Conservation (phyloP, 2,329 filamentous ascomycete genomes). For the Cyphellophora attinorum region DNA sequence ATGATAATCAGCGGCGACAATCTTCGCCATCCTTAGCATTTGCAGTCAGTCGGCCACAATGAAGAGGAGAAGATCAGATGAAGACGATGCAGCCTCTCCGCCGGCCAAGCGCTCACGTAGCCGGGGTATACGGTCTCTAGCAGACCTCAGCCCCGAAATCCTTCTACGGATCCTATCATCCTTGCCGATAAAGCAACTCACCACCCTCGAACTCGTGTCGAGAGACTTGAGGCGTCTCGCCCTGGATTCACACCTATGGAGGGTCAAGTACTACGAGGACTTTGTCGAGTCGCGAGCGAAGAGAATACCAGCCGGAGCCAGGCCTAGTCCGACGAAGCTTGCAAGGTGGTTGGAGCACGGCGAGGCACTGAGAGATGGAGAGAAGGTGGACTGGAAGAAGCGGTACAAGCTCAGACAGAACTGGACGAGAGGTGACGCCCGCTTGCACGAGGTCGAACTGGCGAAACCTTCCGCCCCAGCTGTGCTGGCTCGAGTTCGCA, state of each 20-base stretch:
- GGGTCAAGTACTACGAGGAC: conserved; percentile 72
- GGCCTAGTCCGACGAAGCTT: conserved; percentile 37
- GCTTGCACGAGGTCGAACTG: conserved; percentile 66
- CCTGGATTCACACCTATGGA: conserved; percentile 83
- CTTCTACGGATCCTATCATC: conserved; percentile 73
- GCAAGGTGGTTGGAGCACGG: conserved; percentile 55
- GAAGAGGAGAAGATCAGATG: no score
- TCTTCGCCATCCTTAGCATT: no score
- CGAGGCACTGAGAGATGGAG: conserved; percentile 41
- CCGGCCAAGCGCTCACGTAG: no score
- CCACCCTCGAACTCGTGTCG: conserved; percentile 62
- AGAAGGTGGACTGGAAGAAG: conserved; percentile 67
- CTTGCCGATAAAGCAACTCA: conserved; percentile 59
- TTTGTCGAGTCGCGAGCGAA: conserved; percentile 28
- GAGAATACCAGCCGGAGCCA: conserved; percentile 1
- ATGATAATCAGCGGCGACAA: no score
- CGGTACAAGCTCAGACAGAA: conserved; percentile 85
- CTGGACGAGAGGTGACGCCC: conserved; percentile 76
- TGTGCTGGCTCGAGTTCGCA: conserved; percentile 65
- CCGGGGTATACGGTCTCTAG: no score
- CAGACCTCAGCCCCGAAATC: conserved; percentile 74
- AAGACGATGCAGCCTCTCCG: no score
- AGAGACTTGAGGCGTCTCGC: conserved; percentile 63
- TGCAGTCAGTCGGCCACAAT: no score
- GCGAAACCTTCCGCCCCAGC: conserved; percentile 45